Evolutionary conservation across 805 yeast genomes (phyloP).

Genomic region (Candida namnaoensis): DNA sequence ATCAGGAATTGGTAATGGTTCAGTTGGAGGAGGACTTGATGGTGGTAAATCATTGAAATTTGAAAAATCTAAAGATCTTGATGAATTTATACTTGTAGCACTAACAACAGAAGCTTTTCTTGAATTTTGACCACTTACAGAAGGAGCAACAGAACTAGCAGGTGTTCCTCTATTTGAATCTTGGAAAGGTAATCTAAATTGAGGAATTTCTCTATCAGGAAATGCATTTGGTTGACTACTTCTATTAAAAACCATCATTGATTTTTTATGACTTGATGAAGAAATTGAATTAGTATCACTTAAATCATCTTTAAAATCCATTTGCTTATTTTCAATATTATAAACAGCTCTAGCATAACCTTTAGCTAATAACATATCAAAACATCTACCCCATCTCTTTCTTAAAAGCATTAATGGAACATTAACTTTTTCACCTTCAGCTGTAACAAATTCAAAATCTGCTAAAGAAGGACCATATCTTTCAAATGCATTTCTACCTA

Average conservation of each 20-base stretch:
- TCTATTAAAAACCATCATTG: conserved; percentile 16
- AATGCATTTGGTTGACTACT: conserved; percentile 1
- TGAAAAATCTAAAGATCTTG: conserved; percentile 17
- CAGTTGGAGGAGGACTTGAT: conserved; percentile 45
- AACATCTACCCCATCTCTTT: conserved; percentile 72
- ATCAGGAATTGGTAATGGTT: conserved; percentile 28
- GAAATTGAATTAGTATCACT: conserved; percentile 3
- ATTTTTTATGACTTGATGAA: conserved; percentile 10
- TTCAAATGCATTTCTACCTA: conserved; percentile 69
- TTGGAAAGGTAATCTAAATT: conserved; percentile 65
- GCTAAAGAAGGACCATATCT: conserved; percentile 54
- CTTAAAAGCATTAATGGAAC: conserved; percentile 53
- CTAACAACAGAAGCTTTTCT: conserved; percentile 31
- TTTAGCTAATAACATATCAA: conserved; percentile 50
- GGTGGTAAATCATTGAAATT: conserved; percentile 38
- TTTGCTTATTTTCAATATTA: conserved; percentile 17
- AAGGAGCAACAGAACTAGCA: conserved; percentile 4
- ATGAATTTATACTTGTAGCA: conserved; percentile 16
- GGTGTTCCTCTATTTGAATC: conserved; percentile 23
- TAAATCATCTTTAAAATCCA: conserved; percentile 1
- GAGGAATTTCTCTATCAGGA: conserved; percentile 31
- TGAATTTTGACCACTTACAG: conserved; percentile 15
- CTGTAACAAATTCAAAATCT: conserved; percentile 63
- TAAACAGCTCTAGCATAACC: conserved; percentile 52
- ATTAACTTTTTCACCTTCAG: conserved; percentile 63